Base-by-base conservation (phyloP, 495 filamentous ascomycete genomes). In the Aspergillus funiculosus region DNA sequence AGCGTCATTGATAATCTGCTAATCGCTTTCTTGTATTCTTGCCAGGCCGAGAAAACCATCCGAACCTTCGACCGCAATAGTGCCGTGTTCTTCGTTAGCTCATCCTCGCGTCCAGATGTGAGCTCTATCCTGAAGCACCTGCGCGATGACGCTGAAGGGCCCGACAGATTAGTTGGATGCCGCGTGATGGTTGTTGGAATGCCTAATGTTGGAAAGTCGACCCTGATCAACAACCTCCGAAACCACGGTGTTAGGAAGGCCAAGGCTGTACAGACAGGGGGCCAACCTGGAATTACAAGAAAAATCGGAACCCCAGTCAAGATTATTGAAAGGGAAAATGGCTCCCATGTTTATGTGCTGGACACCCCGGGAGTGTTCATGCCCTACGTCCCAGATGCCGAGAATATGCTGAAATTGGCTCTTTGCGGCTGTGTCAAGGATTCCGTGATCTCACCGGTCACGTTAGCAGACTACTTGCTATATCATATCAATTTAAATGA, bases 201-300 rank as follows among this genome's bases (percentile, higher is more conserved):
- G 91, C 92, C 92, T 5, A 98, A 98, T 64, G 86, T 92, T 0
- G 92, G 78, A 14, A 81, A 98, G 64, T 94, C 87, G 17, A 87
- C 91, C 0, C 72, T 98, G 10, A 80, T 98, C 18, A 98, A 98
- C 63, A 75, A 83, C 20, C 73, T 98, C 28, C 84, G 94, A 7
- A 75, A 71, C 15, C 65, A 71, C 13, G 86, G 89, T 32, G 70
- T 85, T 46, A 63, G 73, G 13, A 79, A 83, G 46, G 75, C 80
- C 27, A 95, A 95, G 62, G 94, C 80, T 6, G 81, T 89, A 35
- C 69, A 68, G 41, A 95, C 89, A 1, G 94, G 94, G 4, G 81
- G 81, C 5, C 82, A 95, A 48, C 91, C 92, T 1, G 92, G 92
- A 32, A 74, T 97, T 1, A 98, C 92, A 36, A 71, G 92, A 41